phyloP scores from a whole-genome alignment of 2,329 filamentous ascomycete genomes.

The Mycosphaerella sp. region DNA sequence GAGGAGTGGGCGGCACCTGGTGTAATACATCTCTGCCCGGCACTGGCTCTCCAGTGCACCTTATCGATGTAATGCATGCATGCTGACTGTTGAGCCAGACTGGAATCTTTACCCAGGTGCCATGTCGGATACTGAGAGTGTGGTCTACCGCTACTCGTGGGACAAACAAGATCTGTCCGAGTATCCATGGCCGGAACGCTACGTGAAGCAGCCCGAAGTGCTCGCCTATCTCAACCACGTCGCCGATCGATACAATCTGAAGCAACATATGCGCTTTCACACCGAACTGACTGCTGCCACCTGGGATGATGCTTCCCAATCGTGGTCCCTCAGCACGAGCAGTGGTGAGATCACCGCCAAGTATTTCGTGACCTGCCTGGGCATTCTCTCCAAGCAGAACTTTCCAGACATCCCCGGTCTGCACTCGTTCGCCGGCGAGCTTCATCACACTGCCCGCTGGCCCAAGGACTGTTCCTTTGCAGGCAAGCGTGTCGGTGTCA shows the following conservation, averaged over 20 bases:
- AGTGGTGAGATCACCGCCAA: conserved; percentile 11
- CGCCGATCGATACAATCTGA: conserved; percentile 16
- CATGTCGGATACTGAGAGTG: conserved; percentile 25
- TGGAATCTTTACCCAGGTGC: conserved; percentile 39
- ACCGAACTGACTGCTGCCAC: conserved; percentile 24
- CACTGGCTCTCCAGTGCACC: conserved; percentile 18
- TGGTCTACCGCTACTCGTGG: conserved; percentile 32
- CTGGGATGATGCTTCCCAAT: conserved; percentile 10
- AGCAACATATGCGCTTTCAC: conserved; percentile 21
- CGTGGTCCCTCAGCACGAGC: conserved; percentile 12
- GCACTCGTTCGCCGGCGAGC: conserved; percentile 36
- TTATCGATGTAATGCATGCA: neutral
- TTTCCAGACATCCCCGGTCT: conserved; percentile 35
- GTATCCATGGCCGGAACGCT: conserved; percentile 36
- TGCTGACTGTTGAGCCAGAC: neutral
- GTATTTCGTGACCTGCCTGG: conserved; percentile 38
- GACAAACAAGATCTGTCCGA: conserved; percentile 32
- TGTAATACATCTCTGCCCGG: neutral
- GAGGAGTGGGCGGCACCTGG: conserved; percentile 36
- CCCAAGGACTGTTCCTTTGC: conserved; percentile 26
- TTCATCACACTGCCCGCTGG: conserved; percentile 39
- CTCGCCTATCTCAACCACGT: conserved; percentile 20
- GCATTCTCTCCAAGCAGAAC: conserved; percentile 35
- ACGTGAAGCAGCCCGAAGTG: conserved; percentile 41
- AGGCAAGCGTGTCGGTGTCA: conserved; percentile 37